Percentiles rank a stretch among this genome's conserved stretches.
Evolutionary conservation across 495 filamentous ascomycete species (phyloP).

Genomic region (Venustampulla echinocandica): DNA sequence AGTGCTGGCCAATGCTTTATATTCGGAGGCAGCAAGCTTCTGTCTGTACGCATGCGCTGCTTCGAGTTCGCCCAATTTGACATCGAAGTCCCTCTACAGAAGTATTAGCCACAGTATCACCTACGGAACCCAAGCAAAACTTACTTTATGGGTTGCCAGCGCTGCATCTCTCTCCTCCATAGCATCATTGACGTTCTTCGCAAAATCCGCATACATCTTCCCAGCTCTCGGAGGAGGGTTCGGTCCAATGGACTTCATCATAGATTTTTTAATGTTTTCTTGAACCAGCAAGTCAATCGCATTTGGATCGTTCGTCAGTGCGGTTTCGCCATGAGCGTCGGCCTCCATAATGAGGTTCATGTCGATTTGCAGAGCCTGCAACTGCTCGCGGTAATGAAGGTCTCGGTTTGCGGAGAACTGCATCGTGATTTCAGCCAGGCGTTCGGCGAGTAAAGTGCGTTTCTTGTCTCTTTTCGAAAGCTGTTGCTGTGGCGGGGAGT

Average conservation of each 20-base stretch:
- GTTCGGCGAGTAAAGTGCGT: slow-evolving; percentile 67
- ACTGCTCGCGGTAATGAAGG: slow-evolving; percentile 75
- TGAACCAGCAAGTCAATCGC: slow-evolving; percentile 59
- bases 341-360: slow-evolving; percentile 78
- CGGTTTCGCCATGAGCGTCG: slow-evolving; percentile 63
- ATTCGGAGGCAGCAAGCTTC: slow-evolving; percentile 74
- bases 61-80: slow-evolving; percentile 42
- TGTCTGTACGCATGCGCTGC: slow-evolving; percentile 50
- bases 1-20: slow-evolving; percentile 63
- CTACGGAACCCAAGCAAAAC: slow-evolving; percentile 23
- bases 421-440: slow-evolving; percentile 60
- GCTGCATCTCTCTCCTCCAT: slow-evolving; percentile 77
- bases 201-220: slow-evolving; percentile 69
- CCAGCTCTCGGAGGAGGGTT: slow-evolving; percentile 58
- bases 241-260: slow-evolving; percentile 40
- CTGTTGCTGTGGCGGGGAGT: slow-evolving; percentile 28
- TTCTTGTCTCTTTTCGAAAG: slow-evolving; percentile 86
- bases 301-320: slow-evolving; percentile 61
- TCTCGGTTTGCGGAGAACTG: slow-evolving; percentile 76
- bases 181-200: slow-evolving; percentile 73
- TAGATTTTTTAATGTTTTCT: slow-evolving; percentile 11
- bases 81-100: slow-evolving; percentile 44
- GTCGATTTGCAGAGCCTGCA: slow-evolving; percentile 81
- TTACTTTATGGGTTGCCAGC: slow-evolving; percentile 66
- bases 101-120: slow-evolving; percentile 9